Conservation (phyloP, 1,284 basidiomycete genomes). For the Malassezia globosa region DNA sequence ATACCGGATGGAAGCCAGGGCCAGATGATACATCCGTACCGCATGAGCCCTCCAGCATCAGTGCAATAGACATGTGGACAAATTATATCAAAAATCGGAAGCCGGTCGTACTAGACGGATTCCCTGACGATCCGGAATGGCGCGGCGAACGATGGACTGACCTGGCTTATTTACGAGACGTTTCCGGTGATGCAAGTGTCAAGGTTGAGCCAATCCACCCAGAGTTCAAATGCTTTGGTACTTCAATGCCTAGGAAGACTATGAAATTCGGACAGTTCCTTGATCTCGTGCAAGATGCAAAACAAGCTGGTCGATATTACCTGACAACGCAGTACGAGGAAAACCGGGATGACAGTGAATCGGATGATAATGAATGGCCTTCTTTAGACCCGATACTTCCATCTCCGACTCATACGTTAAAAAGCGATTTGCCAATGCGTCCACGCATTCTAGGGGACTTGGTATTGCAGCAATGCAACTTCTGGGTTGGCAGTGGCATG, state of each 20-base stretch:
- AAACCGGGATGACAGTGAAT: slow-evolving; percentile 13
- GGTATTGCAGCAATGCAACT: slow-evolving; percentile 45
- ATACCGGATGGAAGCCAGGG: slow-evolving; percentile 13
- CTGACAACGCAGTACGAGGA: slow-evolving; percentile 44
- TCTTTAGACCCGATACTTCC: slow-evolving; percentile 35
- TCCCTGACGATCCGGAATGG: slow-evolving; percentile 26
- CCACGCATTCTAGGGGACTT: slow-evolving; percentile 36
- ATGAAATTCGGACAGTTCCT: slow-evolving; percentile 29
- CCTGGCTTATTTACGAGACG: slow-evolving; percentile 22
- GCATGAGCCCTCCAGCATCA: slow-evolving; percentile 15
- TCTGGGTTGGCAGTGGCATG: slow-evolving; percentile 40
- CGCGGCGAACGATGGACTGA: slow-evolving; percentile 34
- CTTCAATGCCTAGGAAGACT: slow-evolving; percentile 23
- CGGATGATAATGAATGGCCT: slow-evolving; percentile 23
- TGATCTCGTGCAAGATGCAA: slow-evolving; percentile 24
- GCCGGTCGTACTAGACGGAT: slow-evolving; percentile 36
- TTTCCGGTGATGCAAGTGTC: slow-evolving; percentile 31
- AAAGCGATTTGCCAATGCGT: slow-evolving; percentile 35
- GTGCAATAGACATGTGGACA: slow-evolving; percentile 30
- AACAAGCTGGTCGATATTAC: slow-evolving; percentile 31
- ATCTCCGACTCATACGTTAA: slow-evolving; percentile 32
- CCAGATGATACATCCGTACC: not conserved
- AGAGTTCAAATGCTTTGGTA: slow-evolving; percentile 30
- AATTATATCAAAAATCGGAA: slow-evolving; percentile 28
- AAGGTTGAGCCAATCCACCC: slow-evolving; percentile 43